Evolutionary conservation across 1,139 yeast species (phyloP).

Genomic region (Hansenula sp.): DNA sequence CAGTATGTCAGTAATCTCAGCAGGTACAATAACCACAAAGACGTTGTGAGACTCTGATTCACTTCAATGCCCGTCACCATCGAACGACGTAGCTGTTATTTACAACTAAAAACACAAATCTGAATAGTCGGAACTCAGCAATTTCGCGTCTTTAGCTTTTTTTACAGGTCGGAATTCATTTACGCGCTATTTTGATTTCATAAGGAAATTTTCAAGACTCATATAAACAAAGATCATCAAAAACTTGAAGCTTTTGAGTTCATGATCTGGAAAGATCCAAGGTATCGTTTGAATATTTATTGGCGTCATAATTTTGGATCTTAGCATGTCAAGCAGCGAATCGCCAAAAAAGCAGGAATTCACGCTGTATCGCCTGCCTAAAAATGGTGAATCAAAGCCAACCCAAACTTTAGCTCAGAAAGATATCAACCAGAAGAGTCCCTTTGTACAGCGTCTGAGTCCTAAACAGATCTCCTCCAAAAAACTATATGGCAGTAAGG

Average conservation of each 20-base stretch:
- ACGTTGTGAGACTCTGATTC: no score
- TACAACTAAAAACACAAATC: neutral
- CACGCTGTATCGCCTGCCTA: neutral
- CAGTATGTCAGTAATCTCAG: no score
- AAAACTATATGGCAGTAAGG: neutral
- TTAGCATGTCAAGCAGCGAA: neutral
- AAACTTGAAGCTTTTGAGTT: neutral
- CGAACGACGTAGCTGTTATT: no score
- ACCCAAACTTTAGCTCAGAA: neutral
- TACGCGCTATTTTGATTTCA: constrained; percentile 1
- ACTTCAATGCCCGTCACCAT: no score
- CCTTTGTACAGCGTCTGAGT: neutral
- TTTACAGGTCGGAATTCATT: neutral
- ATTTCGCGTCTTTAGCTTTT: neutral
- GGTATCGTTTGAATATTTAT: neutral
- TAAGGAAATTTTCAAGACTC: neutral
- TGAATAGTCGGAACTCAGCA: neutral
- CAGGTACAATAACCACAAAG: no score
- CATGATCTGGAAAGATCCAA: neutral
- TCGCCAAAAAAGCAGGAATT: neutral
- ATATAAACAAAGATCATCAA: neutral
- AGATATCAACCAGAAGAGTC: neutral
- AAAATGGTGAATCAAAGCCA: neutral
- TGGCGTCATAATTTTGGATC: no score
- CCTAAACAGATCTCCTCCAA: neutral